phyloP scores from a whole-genome alignment of 2,329 filamentous ascomycete species.

The Penicillium sp. region DNA sequence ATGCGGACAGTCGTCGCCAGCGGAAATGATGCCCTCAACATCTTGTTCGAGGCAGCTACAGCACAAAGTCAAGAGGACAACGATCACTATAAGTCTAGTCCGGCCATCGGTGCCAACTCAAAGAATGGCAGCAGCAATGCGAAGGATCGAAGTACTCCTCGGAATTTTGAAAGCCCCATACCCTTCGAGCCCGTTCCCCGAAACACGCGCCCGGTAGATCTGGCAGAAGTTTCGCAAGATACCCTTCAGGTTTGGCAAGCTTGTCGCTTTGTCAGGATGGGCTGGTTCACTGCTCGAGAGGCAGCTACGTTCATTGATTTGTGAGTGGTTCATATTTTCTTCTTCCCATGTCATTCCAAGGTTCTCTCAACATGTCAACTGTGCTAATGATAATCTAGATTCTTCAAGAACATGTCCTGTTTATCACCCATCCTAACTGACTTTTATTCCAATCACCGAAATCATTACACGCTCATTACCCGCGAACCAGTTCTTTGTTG shows the following conservation, averaged over 20 bases:
- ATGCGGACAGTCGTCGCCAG: slow-evolving; percentile 52
- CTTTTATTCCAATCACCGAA: slow-evolving; percentile 51
- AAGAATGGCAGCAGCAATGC: slow-evolving; percentile 6
- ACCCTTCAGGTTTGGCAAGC: slow-evolving; percentile 49
- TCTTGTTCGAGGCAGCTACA: slow-evolving; percentile 53
- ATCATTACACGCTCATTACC: slow-evolving; percentile 50
- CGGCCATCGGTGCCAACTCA: slow-evolving; percentile 23
- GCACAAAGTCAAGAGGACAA: slow-evolving; percentile 42
- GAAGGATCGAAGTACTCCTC: slow-evolving; percentile 12
- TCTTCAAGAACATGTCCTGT: slow-evolving; percentile 53
- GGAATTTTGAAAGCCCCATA: slow-evolving; percentile 20
- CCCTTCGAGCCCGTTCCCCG: slow-evolving; percentile 21
- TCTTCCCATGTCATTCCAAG: not conserved
- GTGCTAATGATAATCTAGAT: slow-evolving; percentile 23
- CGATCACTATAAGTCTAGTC: slow-evolving; percentile 29
- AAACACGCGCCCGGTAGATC: slow-evolving; percentile 26
- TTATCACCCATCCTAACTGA: slow-evolving; percentile 53
- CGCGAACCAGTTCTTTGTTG: slow-evolving; percentile 55
- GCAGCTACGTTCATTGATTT: slow-evolving; percentile 55
- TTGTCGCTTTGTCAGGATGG: slow-evolving; percentile 56
- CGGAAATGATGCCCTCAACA: slow-evolving; percentile 54
- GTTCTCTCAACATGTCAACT: not conserved
- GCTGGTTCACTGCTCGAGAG: slow-evolving; percentile 56
- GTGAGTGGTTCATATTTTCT: slow-evolving; percentile 26
- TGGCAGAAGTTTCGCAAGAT: slow-evolving; percentile 32